These are phyloP conservation scores for Dipodascus albidus DNA, from an alignment of 805 yeast genomes.

Conservation along the genomic window DNA sequence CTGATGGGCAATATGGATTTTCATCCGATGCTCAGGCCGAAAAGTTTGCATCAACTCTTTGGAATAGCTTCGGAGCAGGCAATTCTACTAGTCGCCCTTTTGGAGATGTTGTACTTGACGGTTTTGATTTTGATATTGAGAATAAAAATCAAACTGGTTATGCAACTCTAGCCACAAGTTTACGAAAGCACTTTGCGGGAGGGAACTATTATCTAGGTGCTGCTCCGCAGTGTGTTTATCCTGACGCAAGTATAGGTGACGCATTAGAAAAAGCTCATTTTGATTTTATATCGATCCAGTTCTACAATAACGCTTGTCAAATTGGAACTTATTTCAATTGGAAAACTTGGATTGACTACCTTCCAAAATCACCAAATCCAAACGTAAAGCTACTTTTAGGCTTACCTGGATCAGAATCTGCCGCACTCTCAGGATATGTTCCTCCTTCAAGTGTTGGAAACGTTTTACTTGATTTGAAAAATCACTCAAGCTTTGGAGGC, in stretches of 20 bases:
- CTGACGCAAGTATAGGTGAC: slow-evolving; percentile 38
- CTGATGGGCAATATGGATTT: slow-evolving; percentile 40
- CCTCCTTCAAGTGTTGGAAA: slow-evolving; percentile 28
- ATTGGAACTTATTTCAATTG: slow-evolving; percentile 28
- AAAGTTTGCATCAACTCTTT: slow-evolving; percentile 30
- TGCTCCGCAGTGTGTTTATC: slow-evolving; percentile 59
- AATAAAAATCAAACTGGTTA: slow-evolving; percentile 39
- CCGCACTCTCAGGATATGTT: slow-evolving; percentile 49
- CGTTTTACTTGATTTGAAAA: slow-evolving; percentile 13
- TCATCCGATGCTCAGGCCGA: slow-evolving; percentile 34
- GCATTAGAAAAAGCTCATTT: slow-evolving; percentile 34
- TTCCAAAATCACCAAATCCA: slow-evolving; percentile 35
- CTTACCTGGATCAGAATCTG: slow-evolving; percentile 40
- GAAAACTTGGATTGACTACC: slow-evolving; percentile 43
- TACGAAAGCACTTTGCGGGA: slow-evolving; percentile 18
- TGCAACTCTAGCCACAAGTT: slow-evolving; percentile 32
- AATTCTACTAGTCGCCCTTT: slow-evolving; percentile 28
- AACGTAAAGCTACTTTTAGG: slow-evolving; percentile 50
- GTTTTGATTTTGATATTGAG: slow-evolving; percentile 58
- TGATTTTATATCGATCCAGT: slow-evolving; percentile 54
- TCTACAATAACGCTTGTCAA: slow-evolving; percentile 47
- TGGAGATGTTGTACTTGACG: slow-evolving; percentile 48
- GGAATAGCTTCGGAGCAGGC: slow-evolving; percentile 42
- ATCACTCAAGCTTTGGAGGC: slow-evolving; percentile 39
- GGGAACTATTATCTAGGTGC: slow-evolving; percentile 45